These are phyloP conservation scores for Pichia sp. DNA, from an alignment of 1,139 yeast species.

Conservation along the genomic window DNA sequence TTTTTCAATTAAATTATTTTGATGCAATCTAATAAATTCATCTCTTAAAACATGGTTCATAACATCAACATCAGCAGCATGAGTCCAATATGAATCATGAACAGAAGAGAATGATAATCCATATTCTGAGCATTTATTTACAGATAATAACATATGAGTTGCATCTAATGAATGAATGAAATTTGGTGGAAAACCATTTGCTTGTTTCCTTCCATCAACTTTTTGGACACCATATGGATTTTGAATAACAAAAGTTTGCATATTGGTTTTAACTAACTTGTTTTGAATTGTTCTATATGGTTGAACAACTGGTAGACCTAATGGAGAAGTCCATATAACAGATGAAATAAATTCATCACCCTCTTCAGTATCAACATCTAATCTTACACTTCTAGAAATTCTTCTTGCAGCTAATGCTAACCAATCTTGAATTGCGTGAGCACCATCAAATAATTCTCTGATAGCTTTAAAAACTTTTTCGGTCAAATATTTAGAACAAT, in stretches of 20 bases:
- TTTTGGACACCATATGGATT: conserved; percentile 81
- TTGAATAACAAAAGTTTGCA: conserved; percentile 74
- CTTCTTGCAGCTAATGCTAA: conserved; percentile 77
- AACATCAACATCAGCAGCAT: conserved; percentile 71
- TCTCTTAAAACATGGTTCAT: conserved; percentile 75
- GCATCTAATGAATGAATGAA: conserved; percentile 95
- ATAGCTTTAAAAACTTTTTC: conserved; percentile 76
- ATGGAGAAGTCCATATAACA: conserved; percentile 96
- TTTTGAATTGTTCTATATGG: conserved; percentile 75
- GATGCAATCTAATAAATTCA: conserved; percentile 74
- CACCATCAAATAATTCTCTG: conserved; percentile 82
- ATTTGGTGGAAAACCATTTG: conserved; percentile 93
- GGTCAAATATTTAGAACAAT: conserved; percentile 63
- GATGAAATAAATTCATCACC: conserved; percentile 70
- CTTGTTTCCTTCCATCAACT: conserved; percentile 85
- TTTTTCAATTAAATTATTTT: conserved; percentile 60
- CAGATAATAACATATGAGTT: conserved; percentile 91
- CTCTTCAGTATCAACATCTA: conserved; percentile 41
- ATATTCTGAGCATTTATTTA: conserved; percentile 64
- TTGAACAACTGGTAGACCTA: conserved; percentile 91
- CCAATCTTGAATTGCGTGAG: conserved; percentile 97
- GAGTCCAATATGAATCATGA: conserved; percentile 98
- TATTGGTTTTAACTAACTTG: conserved; percentile 63
- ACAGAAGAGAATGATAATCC: conserved; percentile 88
- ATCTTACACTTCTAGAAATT: conserved; percentile 70